A percentile compares a stretch with the other conserved stretches of the same genome.
Evolutionary conservation across 805 yeast species (phyloP).

Genomic region (Candida coleopterorum): DNA sequence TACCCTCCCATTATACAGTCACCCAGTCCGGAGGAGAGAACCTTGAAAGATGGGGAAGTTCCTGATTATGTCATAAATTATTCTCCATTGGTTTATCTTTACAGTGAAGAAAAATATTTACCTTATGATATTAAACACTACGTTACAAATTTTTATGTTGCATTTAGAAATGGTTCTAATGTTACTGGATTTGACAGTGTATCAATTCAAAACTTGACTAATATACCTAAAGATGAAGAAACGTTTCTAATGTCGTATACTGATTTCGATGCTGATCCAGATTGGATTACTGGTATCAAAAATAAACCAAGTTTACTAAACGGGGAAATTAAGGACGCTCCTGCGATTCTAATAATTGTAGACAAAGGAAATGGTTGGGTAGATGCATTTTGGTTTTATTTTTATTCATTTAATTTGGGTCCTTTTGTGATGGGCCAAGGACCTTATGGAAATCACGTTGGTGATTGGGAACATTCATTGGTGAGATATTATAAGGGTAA

Average conservation of each 20-base stretch:
- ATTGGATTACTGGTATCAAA: constrained; percentile 74
- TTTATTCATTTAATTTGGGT: constrained; percentile 89
- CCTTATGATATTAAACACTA: constrained; percentile 77
- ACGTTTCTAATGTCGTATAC: constrained; percentile 61
- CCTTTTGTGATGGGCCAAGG: constrained; percentile 98
- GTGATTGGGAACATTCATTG: constrained; percentile 96
- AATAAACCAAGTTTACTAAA: constrained; percentile 66
- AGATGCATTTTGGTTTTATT: constrained; percentile 95
- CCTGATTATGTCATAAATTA: constrained; percentile 60
- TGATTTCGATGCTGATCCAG: constrained; percentile 69
- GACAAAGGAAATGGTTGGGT: constrained; percentile 95
- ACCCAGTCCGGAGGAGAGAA: constrained; percentile 30
- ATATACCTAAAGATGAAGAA: constrained; percentile 19
- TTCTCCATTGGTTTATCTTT: constrained; percentile 78
- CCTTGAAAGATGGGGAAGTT: constrained; percentile 48
- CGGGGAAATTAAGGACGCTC: constrained; percentile 71
- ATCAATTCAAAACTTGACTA: constrained; percentile 29
- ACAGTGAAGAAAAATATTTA: constrained; percentile 81
- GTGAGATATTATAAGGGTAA: constrained; percentile 77
- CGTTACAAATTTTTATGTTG: constrained; percentile 61
- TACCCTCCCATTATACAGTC: constrained; percentile 35
- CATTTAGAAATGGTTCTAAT: constrained; percentile 45
- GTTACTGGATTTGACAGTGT: constrained; percentile 30
- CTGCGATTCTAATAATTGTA: constrained; percentile 75
- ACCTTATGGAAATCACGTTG: constrained; percentile 95